Conservation (phyloP, 495 filamentous ascomycete genomes). For the Podospora fimiseda region DNA sequence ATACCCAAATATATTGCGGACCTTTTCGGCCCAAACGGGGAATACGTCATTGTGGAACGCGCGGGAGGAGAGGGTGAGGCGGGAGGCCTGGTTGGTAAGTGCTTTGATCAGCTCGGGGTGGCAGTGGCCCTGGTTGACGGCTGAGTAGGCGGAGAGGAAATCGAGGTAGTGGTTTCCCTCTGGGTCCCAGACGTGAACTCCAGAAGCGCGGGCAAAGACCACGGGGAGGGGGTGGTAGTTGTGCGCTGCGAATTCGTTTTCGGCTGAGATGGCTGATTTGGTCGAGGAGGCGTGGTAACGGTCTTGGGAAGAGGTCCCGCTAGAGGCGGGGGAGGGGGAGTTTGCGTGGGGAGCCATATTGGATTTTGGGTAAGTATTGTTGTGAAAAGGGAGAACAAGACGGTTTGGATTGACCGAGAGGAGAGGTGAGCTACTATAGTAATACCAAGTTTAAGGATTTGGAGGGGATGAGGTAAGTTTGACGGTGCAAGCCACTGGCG, state of each 20-base stretch:
- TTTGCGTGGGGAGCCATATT: slow-evolving; percentile 56
- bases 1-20: slow-evolving; percentile 80
- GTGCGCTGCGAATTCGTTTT: slow-evolving; percentile 85
- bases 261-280: slow-evolving; percentile 68
- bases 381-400: neutral
- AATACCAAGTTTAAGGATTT: too few species aligned
- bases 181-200: slow-evolving; percentile 91
- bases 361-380: neutral
- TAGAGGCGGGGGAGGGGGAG: slow-evolving; percentile 25
- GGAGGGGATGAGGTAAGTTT: neutral
- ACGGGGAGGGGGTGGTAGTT: slow-evolving; percentile 98
- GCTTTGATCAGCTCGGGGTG: slow-evolving; percentile 92
- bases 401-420: neutral
- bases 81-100: slow-evolving; percentile 80
- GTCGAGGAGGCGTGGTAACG: slow-evolving; percentile 77
- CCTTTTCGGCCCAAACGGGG: slow-evolving; percentile 89
- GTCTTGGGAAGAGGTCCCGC: slow-evolving; percentile 29
- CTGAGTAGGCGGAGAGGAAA: slow-evolving; percentile 95
- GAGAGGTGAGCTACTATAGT: too few species aligned
- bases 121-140: slow-evolving; percentile 98
- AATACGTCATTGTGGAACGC: slow-evolving; percentile 99
- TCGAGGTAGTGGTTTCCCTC: slow-evolving; percentile 96
- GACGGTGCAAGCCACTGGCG: neutral
- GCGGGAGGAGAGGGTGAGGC: slow-evolving; percentile 86
- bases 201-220: slow-evolving; percentile 76